Evolutionary conservation across 192 early-diverging fungal genomes (phyloP).

Genomic region (Glomus cerebriforme): DNA sequence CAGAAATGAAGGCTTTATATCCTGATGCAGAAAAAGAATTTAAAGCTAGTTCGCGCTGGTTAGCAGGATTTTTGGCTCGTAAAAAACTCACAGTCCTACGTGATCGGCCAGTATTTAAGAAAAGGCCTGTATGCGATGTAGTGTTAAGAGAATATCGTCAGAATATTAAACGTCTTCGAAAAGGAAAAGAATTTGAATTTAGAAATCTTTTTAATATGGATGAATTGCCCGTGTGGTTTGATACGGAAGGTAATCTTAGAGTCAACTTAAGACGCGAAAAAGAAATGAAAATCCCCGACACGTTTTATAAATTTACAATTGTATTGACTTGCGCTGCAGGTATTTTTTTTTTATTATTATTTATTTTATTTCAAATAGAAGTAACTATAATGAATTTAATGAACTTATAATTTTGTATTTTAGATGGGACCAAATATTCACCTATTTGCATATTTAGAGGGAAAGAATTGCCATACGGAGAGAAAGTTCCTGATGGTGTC

Average conservation of each 20-base stretch:
- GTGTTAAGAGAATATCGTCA: neutral
- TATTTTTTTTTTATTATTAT: neutral
- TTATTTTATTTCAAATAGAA: neutral
- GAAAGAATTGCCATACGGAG: neutral
- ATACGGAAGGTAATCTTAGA: neutral
- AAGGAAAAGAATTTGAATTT: neutral
- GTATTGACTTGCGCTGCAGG: neutral
- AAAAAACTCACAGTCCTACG: neutral
- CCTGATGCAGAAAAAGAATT: neutral
- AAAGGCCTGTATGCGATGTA: neutral
- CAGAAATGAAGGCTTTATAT: neutral
- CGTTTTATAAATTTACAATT: neutral
- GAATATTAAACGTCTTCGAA: neutral
- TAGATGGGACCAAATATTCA: slow-evolving; percentile 2
- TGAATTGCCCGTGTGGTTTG: slow-evolving; percentile 5
- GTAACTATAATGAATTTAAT: neutral
- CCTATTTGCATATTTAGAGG: slow-evolving; percentile 16
- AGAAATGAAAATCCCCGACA: neutral
- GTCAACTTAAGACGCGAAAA: neutral
- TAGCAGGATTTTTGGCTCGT: neutral
- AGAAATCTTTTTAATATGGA: slow-evolving; percentile 12
- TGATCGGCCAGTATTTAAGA: neutral
- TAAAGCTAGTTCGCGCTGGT: neutral
- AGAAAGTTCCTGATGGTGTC: neutral
- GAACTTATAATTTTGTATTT: neutral